A percentile compares a stretch with the other conserved stretches of the same genome.
Evolutionary conservation across 345 rosid genomes (phyloP).

Genomic region (Acer saccharum): DNA sequence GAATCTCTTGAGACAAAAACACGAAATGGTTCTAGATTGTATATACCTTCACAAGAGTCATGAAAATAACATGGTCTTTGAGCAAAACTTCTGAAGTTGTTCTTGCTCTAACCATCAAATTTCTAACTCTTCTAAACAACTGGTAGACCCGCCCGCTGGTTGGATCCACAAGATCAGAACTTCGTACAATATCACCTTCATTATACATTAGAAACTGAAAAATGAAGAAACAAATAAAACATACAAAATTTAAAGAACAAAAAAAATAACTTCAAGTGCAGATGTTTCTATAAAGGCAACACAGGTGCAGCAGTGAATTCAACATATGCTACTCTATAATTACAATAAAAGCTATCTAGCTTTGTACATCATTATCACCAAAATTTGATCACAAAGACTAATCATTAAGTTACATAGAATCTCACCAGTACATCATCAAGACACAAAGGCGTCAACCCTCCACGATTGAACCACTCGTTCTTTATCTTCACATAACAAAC

Average conservation of each 20-base stretch:
- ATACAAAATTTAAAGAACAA: background rate
- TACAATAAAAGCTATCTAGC: background rate
- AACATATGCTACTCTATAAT: background rate
- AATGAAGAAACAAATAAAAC: slow-evolving; percentile 6
- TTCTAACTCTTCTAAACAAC: slow-evolving; percentile 51
- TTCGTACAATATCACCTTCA: slow-evolving; percentile 73
- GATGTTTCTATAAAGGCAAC: background rate
- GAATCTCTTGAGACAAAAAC: background rate
- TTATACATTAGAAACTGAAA: slow-evolving; percentile 70
- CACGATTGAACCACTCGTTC: slow-evolving; percentile 71
- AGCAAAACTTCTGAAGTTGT: slow-evolving; percentile 44
- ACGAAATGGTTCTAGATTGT: background rate
- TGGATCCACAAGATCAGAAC: slow-evolving; percentile 52
- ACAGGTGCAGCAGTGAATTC: background rate
- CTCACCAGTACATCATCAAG: slow-evolving; percentile 82
- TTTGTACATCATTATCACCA: background rate
- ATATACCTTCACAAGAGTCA: slow-evolving; percentile 58
- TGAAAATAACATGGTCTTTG: slow-evolving; percentile 48
- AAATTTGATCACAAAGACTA: background rate
- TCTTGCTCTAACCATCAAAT: slow-evolving; percentile 48
- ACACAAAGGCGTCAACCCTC: slow-evolving; percentile 83
- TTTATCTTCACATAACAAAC: slow-evolving; percentile 42
- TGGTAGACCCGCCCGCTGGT: slow-evolving; percentile 56
- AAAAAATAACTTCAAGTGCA: background rate
- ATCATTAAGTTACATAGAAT: slow-evolving; percentile 17